Evolutionary conservation across 805 yeast species (phyloP), one percentile per base, ranked within the genome.

Genomic region (Nadsonia fulvescens): DNA sequence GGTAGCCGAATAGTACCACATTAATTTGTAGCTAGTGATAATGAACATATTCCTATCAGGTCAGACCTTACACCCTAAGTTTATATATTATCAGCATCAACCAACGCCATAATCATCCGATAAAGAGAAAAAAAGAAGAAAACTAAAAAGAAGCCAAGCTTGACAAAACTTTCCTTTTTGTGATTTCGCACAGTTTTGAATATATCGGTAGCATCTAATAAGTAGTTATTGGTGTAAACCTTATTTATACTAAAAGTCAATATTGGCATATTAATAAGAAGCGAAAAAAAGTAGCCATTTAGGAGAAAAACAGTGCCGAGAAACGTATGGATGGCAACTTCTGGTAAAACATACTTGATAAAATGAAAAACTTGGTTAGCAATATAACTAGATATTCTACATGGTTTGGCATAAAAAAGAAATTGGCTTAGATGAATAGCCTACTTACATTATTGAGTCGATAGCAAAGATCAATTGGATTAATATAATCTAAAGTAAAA

Each of bases 401-500:
- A 17, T 17, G n/a, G n/a, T 17, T n/a, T 17, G 19, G n/a, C 19
- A 9, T 8, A 17, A 9, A 17, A n/a, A 17, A 17, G 9, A 17
- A 17, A 17, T 9, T 9, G n/a, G n/a, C n/a, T n/a, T n/a, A n/a
- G 9, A 9, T 18, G 18, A 9, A 7, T 8, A 18, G 7, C 18
- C 8, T 9, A 39, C 44, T 22, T 34, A 43, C 46, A 12, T 33
- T 70, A 61, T 86, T 89, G 45, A 89, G 67, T 45, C 77, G 79
- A 58, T 78, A 78, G 60, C 98, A 86, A 39, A 86, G 65, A 52
- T 89, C 96, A 43, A 86, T 81, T 28, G 95, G 95, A 53, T 86
- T 86, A 58, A 86, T 83, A 59, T 82, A 86, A 51, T 86, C 95
- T n/a, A n/a, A n/a, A n/a, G n/a, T n/a, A n/a, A n/a, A n/a, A n/a